Base-by-base conservation (phyloP, 768 basidiomycete species). In the Cystofilobasidium ferigula region DNA sequence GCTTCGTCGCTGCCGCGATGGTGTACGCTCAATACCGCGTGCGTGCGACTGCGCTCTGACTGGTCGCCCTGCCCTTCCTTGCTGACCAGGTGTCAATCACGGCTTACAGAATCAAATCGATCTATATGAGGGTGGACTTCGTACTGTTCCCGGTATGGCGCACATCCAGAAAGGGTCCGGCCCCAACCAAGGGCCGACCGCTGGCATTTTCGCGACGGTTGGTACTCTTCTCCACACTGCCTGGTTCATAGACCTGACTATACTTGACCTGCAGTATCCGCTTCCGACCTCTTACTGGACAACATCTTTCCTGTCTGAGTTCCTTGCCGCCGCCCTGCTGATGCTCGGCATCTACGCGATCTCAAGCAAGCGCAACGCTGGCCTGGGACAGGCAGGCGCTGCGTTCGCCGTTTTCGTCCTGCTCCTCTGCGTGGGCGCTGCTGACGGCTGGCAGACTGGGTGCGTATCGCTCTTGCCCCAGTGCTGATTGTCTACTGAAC, bases 301-400 rank as follows among this genome's bases (percentile, higher is more conserved):
- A 18, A 47, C 57, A 1, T 48, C 53, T 13, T 67, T 68, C 40
- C 22, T 68, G 43, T 68, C 67, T 1, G 67, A 68, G 24, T 56
- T 58, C 24, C 42, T 67, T 13, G 53, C 65, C 2, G 34, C 67
- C 9, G 42, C 35, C 9, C 36, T 68, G 0, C 43, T 68, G 14
- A 68, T 68, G 67, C 40, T 68, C n/a, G 67, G 67, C 12, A 68
- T 68, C 56, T 62, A 57, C 43, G 28, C 36, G 38, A 68, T 68
- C 30, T 48, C 67, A n/a, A 43, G 36, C 24, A 40, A 57, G 30
- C 42, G 67, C 2, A 68, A 63, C 62, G 32, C 42, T n/a, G 42
- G 26, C 1, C 40, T 59, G n/a, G 45, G 42, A 12, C 28, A n/a
- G 28, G n/a, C 60, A 10, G 56, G 60, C 1, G 42, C 57, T 14